Base-by-base conservation (phyloP, 331 rosid genomes). In the Saraca asoca region DNA sequence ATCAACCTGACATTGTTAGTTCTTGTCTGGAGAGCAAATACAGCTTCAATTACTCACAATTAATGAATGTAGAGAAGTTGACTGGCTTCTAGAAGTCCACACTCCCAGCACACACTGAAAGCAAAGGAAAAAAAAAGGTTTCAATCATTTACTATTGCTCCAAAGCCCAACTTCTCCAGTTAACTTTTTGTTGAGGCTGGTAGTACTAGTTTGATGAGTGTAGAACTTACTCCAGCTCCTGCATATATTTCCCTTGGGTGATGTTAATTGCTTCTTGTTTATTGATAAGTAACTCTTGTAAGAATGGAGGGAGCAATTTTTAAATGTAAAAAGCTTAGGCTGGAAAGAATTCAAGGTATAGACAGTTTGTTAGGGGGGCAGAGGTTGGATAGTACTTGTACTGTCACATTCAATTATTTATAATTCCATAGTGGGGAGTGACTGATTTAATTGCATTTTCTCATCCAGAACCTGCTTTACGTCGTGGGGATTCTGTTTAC, bases 401-500 rank as follows among this genome's bases (percentile, higher is more conserved):
- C 43, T 72, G 43, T 19, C 19, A 2, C 37, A 7, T 24, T 59
- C 31, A 34, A 53, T 55, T 63, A 33, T 58, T n/a, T n/a, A n/a
- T n/a, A n/a, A n/a, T n/a, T n/a, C 19, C 59, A 52, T 58, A 34
- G 57, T 51, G 43, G 12, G n/a, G 24, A 58, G 33, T 45, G n/a
- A 62, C 33, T 62, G 33, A 43, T 65, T 46, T 29, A 11, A 44
- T 57, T 52, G 6, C 59, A 55, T 78, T 68, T 75, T 71, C 62
- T 81, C 82, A 69, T 72, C 34, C 90, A 93, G 98, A 87, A 58
- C 96, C 98, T 17, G 84, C 83, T 69, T 76, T 93, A 67, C 75
- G 79, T 18, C 87, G 98, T 55, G 98, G 98, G 12, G 97, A 93
- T 81, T 93, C 98, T 16, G 97, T 93, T 66, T 79, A 83, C 78